Conservation (phyloP, 2,329 filamentous ascomycete species). For the Verticillium albo-atrum region DNA sequence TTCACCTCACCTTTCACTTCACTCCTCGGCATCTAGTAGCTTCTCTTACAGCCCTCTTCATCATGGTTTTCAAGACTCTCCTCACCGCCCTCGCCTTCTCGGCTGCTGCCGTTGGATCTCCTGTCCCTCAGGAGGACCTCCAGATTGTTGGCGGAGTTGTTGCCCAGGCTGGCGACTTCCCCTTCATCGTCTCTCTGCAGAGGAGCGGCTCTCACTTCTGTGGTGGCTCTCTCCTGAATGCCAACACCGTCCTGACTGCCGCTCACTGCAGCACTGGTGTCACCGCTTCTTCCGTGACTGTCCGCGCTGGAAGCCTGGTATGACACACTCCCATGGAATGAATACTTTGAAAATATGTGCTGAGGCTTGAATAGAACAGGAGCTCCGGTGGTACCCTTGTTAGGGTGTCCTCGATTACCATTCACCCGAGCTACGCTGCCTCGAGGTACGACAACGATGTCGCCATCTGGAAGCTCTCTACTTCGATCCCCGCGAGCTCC, state of each 20-base stretch:
- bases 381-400: conserved; percentile 20
- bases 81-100: neutral
- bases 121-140: neutral
- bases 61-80: neutral
- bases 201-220: conserved; percentile 16
- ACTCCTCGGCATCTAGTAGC: neutral
- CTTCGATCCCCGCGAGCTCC: conserved; percentile 14
- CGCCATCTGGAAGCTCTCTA: conserved; percentile 23
- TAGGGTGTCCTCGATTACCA: conserved; percentile 15
- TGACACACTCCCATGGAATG: neutral
- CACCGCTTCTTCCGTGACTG: conserved; percentile 10
- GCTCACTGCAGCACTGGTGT: conserved; percentile 21
- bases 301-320: conserved; percentile 20
- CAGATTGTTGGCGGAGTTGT: conserved; percentile 19
- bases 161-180: conserved; percentile 22
- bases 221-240: conserved; percentile 22
- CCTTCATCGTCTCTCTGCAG: conserved; percentile 23
- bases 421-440: conserved; percentile 18
- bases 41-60: neutral
- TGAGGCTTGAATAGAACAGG: conserved; percentile 10
- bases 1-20: neutral
- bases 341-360: neutral
- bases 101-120: neutral
- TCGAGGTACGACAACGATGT: conserved; percentile 19
- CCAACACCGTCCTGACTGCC: conserved; percentile 25